phyloP scores from a whole-genome alignment of 2,329 filamentous ascomycete genomes.

The Diatrype stigma region DNA sequence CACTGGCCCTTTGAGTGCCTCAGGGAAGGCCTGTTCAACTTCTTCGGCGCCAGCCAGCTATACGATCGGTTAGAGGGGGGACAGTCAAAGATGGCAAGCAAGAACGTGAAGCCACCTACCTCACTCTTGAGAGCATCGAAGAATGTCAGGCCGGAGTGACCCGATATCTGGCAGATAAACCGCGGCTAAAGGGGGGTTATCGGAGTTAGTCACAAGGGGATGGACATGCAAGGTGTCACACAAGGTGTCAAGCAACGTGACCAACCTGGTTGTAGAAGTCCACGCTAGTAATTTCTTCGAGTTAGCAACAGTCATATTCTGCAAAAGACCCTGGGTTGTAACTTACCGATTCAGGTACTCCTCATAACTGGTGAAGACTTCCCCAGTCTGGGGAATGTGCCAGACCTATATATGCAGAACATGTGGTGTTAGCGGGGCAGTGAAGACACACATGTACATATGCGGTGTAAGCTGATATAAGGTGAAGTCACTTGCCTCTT shows the following conservation, averaged over 20 bases:
- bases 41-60: conserved; percentile 77
- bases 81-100: conserved; percentile 1
- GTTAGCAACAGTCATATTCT: background rate
- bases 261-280: conserved; percentile 90
- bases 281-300: conserved; percentile 51
- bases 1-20: conserved; percentile 85
- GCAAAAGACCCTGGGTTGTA: background rate
- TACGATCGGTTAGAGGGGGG: conserved; percentile 16
- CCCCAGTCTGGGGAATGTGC: conserved; percentile 84
- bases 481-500: conserved; percentile 58
- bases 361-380: conserved; percentile 86
- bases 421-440: conserved; percentile 14
- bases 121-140: conserved; percentile 91
- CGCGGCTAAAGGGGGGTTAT: conserved; percentile 53
- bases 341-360: conserved; percentile 77
- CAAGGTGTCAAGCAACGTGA: conserved; percentile 5
- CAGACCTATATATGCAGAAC: conserved; percentile 63
- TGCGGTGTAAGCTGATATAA: conserved; percentile 11
- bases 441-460: background rate
- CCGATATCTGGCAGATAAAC: conserved; percentile 95
- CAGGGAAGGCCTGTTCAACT: conserved; percentile 88
- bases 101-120: conserved; percentile 48
- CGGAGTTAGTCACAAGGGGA: conserved; percentile 5
- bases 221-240: background rate
- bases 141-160: conserved; percentile 84